phyloP scores from a whole-genome alignment of 106 monocot species.

The Dendrobium nobile region DNA sequence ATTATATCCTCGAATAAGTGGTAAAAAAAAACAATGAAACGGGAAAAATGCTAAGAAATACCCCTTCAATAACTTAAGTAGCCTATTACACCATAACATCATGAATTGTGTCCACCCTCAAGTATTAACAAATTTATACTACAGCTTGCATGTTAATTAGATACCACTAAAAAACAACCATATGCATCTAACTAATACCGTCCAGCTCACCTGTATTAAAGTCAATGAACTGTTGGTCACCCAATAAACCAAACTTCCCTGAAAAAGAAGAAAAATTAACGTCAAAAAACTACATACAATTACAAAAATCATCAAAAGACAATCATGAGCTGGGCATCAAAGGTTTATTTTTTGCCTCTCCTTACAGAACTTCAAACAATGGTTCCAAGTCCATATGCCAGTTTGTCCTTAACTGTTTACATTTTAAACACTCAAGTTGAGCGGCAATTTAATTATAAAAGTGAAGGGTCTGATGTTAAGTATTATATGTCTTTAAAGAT shows the following conservation, averaged over 20 bases:
- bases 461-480: background rate
- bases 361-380: background rate
- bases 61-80: background rate
- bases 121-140: background rate
- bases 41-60: background rate
- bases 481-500: background rate
- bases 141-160: background rate
- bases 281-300: background rate
- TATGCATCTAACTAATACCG: background rate
- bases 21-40: background rate
- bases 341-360: background rate
- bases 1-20: background rate
- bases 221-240: conserved; percentile 79
- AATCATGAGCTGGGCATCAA: background rate
- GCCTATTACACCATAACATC: background rate
- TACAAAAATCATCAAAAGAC: background rate
- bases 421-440: background rate
- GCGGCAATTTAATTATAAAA: background rate
- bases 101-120: background rate
- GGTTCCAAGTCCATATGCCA: background rate
- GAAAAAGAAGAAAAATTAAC: conserved; percentile 19
- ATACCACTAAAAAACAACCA: background rate
- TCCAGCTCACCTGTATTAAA: conserved; percentile 61
- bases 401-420: background rate
- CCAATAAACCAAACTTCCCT: conserved; percentile 97